phyloP scores from a whole-genome alignment of 257 asterid genomes.

The Verbena officinalis region DNA sequence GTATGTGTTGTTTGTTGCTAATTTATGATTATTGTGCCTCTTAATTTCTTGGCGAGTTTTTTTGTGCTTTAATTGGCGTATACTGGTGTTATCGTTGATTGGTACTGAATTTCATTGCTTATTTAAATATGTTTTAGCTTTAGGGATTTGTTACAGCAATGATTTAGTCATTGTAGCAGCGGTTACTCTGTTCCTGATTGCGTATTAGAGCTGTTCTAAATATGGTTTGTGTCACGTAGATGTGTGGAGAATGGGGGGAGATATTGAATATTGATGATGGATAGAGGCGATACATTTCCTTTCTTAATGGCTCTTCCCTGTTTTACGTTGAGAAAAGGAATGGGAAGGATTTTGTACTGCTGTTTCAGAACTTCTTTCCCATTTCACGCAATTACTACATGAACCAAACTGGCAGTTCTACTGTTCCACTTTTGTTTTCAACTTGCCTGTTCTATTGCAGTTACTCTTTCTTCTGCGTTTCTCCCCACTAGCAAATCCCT shows the following conservation, averaged over 20 bases:
- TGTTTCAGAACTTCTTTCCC: neutral
- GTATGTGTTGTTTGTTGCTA: neutral
- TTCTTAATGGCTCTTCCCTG: neutral
- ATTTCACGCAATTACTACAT: neutral
- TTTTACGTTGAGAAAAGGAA: neutral
- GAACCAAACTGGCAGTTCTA: neutral
- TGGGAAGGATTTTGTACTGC: neutral
- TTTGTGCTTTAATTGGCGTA: neutral
- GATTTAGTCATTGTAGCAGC: neutral
- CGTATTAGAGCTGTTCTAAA: neutral
- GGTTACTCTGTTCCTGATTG: neutral
- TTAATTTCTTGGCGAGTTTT: neutral
- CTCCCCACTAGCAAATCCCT: neutral
- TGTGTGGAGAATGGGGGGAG: no score
- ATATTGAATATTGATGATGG: conserved; percentile 15
- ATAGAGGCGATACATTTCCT: neutral
- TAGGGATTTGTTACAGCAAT: neutral
- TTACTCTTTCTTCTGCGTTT: conserved; percentile 2
- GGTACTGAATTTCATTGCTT: conserved; percentile 11
- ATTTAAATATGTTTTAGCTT: neutral
- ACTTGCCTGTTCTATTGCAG: neutral
- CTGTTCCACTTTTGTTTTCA: conserved; percentile 13
- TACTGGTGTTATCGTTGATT: neutral
- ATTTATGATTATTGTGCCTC: neutral
- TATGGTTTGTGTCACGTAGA: conserved; percentile 3